A percentile compares a stretch with the other conserved stretches of the same genome.
phyloP scores from a whole-genome alignment of 2,329 filamentous ascomycete genomes.

The Rutstroemia sp. region DNA sequence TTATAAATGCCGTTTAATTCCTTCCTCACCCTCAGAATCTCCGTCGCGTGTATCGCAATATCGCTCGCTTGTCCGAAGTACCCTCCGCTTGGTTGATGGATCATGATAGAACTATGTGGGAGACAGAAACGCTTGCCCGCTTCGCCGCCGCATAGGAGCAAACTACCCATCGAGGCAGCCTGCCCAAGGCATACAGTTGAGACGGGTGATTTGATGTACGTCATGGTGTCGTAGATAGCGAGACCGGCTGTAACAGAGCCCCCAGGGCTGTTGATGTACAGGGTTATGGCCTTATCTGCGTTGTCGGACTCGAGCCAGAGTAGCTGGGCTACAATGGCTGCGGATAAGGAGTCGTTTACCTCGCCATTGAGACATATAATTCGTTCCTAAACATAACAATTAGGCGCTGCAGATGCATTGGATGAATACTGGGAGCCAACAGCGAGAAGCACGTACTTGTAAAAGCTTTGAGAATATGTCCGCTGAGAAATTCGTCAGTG shows the following conservation, averaged over 20 bases:
- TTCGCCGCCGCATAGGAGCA: slow-evolving; percentile 80
- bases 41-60: slow-evolving; percentile 94
- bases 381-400: slow-evolving; percentile 55
- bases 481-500: slow-evolving; percentile 39
- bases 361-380: slow-evolving; percentile 90
- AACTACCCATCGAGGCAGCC: slow-evolving; percentile 88
- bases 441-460: slow-evolving; percentile 45
- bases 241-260: slow-evolving; percentile 82
- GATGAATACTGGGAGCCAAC: too few relatives aligned
- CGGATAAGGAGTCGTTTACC: slow-evolving; percentile 83
- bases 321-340: slow-evolving; percentile 91
- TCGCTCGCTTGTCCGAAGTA: slow-evolving; percentile 63
- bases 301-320: slow-evolving; percentile 97
- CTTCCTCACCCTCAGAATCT: slow-evolving; percentile 80
- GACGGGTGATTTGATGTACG: slow-evolving; percentile 87
- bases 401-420: too few relatives aligned
- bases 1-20: slow-evolving; percentile 89
- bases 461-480: slow-evolving; percentile 77
- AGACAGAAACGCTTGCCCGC: slow-evolving; percentile 80
- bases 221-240: slow-evolving; percentile 98
- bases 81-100: slow-evolving; percentile 85
- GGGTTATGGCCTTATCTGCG: slow-evolving; percentile 87
- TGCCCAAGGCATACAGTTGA: slow-evolving; percentile 93
- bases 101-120: slow-evolving; percentile 93
- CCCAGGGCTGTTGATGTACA: slow-evolving; percentile 97